phyloP scores from a whole-genome alignment of 1,284 basidiomycete species.

The Cronartium quercuum region DNA sequence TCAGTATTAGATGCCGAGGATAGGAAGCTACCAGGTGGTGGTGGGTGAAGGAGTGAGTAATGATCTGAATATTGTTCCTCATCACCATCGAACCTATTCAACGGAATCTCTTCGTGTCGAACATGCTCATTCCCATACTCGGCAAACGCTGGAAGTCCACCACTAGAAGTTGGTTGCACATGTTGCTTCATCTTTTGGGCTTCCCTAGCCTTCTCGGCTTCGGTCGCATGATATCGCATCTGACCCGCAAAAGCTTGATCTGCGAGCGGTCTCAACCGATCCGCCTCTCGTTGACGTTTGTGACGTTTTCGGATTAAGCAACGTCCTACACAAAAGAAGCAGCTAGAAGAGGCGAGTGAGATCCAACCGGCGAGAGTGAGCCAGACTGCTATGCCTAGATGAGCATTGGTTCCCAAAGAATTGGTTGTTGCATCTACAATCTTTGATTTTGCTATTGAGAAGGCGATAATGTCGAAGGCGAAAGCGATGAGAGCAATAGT shows the following conservation, averaged over 20 bases:
- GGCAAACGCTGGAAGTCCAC: conserved; percentile 12
- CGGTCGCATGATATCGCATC: conserved; percentile 5
- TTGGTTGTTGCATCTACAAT: background rate
- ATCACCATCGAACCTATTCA: background rate
- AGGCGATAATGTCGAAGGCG: conserved; percentile 14
- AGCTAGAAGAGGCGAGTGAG: background rate
- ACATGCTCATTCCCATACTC: conserved; percentile 6
- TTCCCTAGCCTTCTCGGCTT: conserved; percentile 18
- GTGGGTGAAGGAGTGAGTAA: background rate
- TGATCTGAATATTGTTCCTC: background rate
- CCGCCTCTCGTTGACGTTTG: background rate
- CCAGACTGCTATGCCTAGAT: conserved; percentile 17
- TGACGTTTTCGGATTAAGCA: background rate
- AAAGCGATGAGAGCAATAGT: conserved; percentile 13
- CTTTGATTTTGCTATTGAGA: conserved; percentile 6
- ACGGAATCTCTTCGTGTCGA: background rate
- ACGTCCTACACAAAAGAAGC: background rate
- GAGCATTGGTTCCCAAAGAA: background rate
- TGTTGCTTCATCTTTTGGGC: background rate
- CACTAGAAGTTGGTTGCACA: background rate
- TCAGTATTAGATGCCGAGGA: background rate
- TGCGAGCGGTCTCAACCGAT: conserved; percentile 1
- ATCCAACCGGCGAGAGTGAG: conserved; percentile 21
- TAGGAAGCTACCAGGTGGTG: background rate
- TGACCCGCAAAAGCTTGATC: conserved; percentile 7